phyloP scores from a whole-genome alignment of 2,329 filamentous ascomycete genomes.

The Blumeria hordei region DNA sequence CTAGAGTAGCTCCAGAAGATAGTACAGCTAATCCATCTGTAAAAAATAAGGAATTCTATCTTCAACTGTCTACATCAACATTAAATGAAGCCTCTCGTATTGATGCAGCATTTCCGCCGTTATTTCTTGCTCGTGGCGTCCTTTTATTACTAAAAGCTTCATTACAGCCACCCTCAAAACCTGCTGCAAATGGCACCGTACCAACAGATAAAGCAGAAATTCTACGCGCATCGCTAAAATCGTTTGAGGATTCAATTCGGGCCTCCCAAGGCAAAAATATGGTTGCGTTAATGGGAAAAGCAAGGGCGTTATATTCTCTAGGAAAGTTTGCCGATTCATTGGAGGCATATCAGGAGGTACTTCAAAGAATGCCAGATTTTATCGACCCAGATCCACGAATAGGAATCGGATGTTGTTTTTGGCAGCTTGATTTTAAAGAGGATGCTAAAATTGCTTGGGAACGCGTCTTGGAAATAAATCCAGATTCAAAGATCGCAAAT shows the following conservation, averaged over 20 bases:
- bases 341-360: conserved; percentile 62
- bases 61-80: conserved; percentile 71
- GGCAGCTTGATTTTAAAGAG: conserved; percentile 86
- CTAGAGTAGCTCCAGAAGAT: conserved; percentile 39
- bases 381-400: conserved; percentile 87
- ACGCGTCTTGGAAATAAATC: conserved; percentile 54
- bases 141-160: conserved; percentile 74
- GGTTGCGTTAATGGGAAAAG: conserved; percentile 76
- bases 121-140: conserved; percentile 78
- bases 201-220: conserved; percentile 57
- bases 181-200: conserved; percentile 32
- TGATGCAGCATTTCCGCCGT: conserved; percentile 74
- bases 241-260: conserved; percentile 80
- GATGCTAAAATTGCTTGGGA: conserved; percentile 85
- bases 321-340: conserved; percentile 69
- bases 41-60: conserved; percentile 81
- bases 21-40: conserved; percentile 39
- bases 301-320: conserved; percentile 65
- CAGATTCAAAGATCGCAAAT: conserved; percentile 71
- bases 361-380: conserved; percentile 66
- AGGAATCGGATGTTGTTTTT: conserved; percentile 89
- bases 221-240: conserved; percentile 65
- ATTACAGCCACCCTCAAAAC: conserved; percentile 49
- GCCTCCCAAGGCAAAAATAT: conserved; percentile 72
- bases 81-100: conserved; percentile 90